Evolutionary conservation across 2,329 filamentous ascomycete species (phyloP).

Genomic region (Fusarium nanum): DNA sequence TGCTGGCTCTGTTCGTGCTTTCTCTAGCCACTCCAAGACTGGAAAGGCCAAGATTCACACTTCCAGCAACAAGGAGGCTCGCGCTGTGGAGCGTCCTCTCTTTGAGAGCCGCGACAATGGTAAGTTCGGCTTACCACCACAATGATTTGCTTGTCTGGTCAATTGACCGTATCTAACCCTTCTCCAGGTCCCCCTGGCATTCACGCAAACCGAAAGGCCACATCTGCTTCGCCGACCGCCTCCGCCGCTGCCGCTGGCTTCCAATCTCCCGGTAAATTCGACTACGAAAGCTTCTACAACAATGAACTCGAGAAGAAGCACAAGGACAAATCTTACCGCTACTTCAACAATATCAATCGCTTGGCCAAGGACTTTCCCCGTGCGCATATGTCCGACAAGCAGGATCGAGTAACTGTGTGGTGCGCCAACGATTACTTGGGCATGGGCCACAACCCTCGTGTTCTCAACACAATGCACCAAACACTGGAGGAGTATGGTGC

Average conservation of each 20-base stretch:
- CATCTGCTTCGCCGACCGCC: conserved; percentile 39
- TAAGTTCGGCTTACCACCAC: conserved; percentile 48
- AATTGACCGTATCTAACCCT: conserved; percentile 20
- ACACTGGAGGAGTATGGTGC: conserved; percentile 95
- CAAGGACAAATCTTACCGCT: conserved; percentile 99
- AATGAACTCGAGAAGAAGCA: conserved; percentile 96
- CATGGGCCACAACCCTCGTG: conserved; percentile 91
- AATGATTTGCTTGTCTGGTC: neutral
- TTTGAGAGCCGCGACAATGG: conserved; percentile 62
- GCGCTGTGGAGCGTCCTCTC: conserved; percentile 73
- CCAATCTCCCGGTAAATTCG: conserved; percentile 71
- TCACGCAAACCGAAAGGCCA: conserved; percentile 40
- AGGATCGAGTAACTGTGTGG: conserved; percentile 95
- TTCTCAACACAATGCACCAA: conserved; percentile 92
- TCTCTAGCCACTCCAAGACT: conserved; percentile 63
- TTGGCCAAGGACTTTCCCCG: conserved; percentile 95
- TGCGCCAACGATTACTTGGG: conserved; percentile 99
- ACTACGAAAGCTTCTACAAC: conserved; percentile 92
- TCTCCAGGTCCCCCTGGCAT: conserved; percentile 40
- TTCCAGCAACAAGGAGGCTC: conserved; percentile 79
- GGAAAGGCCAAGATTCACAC: conserved; percentile 85
- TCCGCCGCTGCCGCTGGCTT: conserved; percentile 40
- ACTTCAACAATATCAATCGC: conserved; percentile 99
- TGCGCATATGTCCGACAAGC: conserved; percentile 85
- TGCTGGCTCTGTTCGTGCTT: conserved; percentile 62